Base-by-base conservation (phyloP, 441 rosid genomes). In the Isatis lusitanica region DNA sequence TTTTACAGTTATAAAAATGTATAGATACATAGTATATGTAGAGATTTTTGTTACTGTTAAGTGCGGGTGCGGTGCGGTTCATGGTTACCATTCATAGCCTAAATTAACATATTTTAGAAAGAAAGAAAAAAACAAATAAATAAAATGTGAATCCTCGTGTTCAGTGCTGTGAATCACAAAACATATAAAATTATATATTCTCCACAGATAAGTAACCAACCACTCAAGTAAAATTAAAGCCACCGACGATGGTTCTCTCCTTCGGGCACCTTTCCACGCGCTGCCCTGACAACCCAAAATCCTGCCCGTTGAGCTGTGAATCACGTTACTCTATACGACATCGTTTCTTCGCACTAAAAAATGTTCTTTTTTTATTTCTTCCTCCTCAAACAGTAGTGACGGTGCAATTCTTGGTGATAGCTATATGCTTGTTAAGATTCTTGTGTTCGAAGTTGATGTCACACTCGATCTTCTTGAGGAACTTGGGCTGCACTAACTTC, bases 401-500 rank as follows among this genome's bases (percentile, higher is more conserved):
- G 31, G 89, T 84, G 87, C 98, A 94, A 38, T 90, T 81, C 2
- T 92, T 82, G 79, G 84, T 82, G 75, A 94, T 89, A 1, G 83
- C 78, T 53, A 92, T 83, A 42, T 88, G 83, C 36, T 74, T 82
- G 58, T 82, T 87, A 68, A 88, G 83, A 70, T 84, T 90, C 66
- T 86, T 90, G 18, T 82, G 86, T 73, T 90, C 86, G 53, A 83
- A 88, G 39, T 83, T 82, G 74, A 92, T 43, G 43, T 76, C 75
- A 72, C 99, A 94, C 7, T 78, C 83, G 35, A 94, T 83, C 71
- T 64, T 88, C 87, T 80, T 90, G 83, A 82, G 63, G 76, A 92
- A 95, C 71, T 85, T 92, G 0, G 97, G 93, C 79, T 88, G 88
- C 16, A 95, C 99, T 87, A 95, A 76, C 75, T 84, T 88, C 9